Evolutionary conservation across 495 filamentous ascomycete species (phyloP), one percentile per base, ranked within the genome.

Genomic region (Thermochaetoides thermophila): DNA sequence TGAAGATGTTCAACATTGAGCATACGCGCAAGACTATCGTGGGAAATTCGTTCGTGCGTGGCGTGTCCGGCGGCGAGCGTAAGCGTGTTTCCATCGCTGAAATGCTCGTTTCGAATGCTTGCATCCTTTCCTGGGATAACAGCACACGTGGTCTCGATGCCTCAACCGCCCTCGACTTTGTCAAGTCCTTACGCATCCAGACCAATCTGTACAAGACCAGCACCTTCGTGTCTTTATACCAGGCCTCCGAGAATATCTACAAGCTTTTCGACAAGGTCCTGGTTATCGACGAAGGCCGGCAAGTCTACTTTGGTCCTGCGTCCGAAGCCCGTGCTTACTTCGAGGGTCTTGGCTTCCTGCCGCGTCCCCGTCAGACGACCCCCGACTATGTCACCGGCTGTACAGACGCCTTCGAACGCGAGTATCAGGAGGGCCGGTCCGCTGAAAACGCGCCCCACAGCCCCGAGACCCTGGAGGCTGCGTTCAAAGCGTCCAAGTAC

Each of bases 1-100:
- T 87, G 24, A 79, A 75, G 38, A 84, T 86, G 73, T 87, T 91
- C 62, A 84, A 84, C 39, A 87, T 91, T 27, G 73, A 81, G 44
- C 81, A 91, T 45, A 87, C 82, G 1, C 64, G 68, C 17, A 69
- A 82, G 43, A 92, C 84, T 0, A 73, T 83, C 17, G 80, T 92
- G 17, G 84, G 84, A 4, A 80, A 84, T 38, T 68, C 72, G 5
- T 83, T 80, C 45, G 66, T 87, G 31, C 79, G 84, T 11, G 84
- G 84, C 41, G 69, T 91, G n/a, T 82, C 76, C 16, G 84, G 84
- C 26, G 84, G 84, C 14, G 84, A 93, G 48, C 63, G 80, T 17
- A 85, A 85, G 53, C 73, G 84, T 32, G 74, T 80, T 14, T 73
- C 67, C n/a, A 79, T 81, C 32, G 73, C 76, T 16, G 71, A 75